phyloP scores from a whole-genome alignment of 1,139 yeast genomes.

The Taphrina confusa region DNA sequence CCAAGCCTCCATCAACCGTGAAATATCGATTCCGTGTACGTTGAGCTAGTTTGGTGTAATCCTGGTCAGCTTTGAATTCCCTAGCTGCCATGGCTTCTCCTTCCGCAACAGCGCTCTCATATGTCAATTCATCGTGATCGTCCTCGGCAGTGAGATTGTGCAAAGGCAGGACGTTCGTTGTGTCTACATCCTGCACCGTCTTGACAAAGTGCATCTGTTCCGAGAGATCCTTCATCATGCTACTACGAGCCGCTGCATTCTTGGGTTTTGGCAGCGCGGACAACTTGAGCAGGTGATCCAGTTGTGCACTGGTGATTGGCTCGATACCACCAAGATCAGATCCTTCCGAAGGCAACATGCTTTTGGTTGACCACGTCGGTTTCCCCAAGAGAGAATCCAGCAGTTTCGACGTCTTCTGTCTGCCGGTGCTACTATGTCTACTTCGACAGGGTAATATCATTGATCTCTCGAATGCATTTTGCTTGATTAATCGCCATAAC shows the following conservation, averaged over 20 bases:
- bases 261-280: conserved; percentile 32
- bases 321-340: background rate
- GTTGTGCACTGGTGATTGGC: conserved; percentile 14
- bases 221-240: conserved; percentile 43
- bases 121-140: conserved; percentile 2
- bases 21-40: conserved; percentile 4
- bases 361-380: conserved; percentile 30
- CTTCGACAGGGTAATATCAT: too few relatives aligned
- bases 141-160: conserved; percentile 18
- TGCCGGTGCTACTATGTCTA: too few relatives aligned
- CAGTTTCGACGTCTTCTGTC: background rate
- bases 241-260: conserved; percentile 6
- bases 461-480: too few relatives aligned
- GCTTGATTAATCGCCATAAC: too few relatives aligned
- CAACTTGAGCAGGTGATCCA: conserved; percentile 19
- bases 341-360: conserved; percentile 1
- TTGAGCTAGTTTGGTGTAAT: conserved; percentile 21
- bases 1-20: conserved; percentile 25
- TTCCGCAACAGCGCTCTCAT: conserved; percentile 8
- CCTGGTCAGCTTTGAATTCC: background rate
- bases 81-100: conserved; percentile 7
- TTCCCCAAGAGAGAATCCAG: conserved; percentile 6
- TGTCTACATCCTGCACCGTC: conserved; percentile 46
- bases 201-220: conserved; percentile 48
- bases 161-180: conserved; percentile 45